Evolutionary conservation across 208 protist genomes (phyloP), one percentile per base, ranked within the genome.

Genomic region (Zelonia costaricensis): DNA sequence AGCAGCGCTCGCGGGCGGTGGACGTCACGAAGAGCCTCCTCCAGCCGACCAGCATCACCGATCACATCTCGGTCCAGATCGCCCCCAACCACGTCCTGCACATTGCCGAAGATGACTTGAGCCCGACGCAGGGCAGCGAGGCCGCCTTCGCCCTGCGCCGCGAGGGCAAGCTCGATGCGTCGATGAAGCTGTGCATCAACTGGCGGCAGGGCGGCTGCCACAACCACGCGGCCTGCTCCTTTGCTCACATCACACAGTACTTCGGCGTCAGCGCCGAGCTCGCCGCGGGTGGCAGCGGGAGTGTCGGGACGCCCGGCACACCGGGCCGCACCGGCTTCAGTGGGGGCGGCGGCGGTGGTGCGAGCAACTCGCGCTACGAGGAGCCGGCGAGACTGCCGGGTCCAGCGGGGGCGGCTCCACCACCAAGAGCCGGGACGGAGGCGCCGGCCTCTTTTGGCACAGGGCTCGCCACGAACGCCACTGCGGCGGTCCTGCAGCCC

Each of bases 11-110:
- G 4, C 84, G 84, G 52, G 80, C 72, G n/a, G 79, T 94, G 33
- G 84, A 94, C 65, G 80, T 94, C 7, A 94, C 88, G 9, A 91
- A 88, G 62, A 62, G 71, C 22, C 70, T 91, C 3, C 82, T 94
- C 23, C 80, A 85, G 36, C 60, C 73, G 1, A 72, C 73, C 4
- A 83, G 82, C 23, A 61, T 82, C 31, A 68, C 78, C 9, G 75
- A 84, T 57, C 78, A 75, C 51, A 85, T 94, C 27, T 59, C 74
- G 0, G 88, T 91, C n/a, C 82, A 83, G 59, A 47, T 91, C 9
- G 45, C 66, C 1, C 72, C 76, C 0, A 71, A 53, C 27, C 55
- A 71, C 0, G 47, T 78, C 38, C 38, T 88, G 1, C 70, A 80
- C 4, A 76, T 90, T 1, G 38, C 66, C 10, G 84, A 90, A 57